phyloP scores from a whole-genome alignment of 192 early-diverging fungal genomes.

The Coemansia sp. region DNA sequence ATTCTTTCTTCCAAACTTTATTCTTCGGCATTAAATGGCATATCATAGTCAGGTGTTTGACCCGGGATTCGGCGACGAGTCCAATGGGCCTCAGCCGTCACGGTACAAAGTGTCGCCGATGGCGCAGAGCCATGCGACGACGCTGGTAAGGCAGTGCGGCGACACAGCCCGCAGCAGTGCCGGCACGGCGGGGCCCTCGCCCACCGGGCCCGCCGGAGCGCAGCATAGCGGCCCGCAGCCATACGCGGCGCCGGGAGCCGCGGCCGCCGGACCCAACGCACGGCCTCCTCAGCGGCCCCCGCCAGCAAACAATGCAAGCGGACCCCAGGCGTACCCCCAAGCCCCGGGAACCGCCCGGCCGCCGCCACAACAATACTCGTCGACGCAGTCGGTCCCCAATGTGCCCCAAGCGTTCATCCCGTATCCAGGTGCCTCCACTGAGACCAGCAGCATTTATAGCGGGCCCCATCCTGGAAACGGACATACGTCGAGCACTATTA shows the following conservation, averaged over 20 bases:
- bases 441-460: constrained; percentile 11
- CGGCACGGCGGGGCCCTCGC: neutral
- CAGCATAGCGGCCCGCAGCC: constrained; percentile 16
- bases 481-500: constrained; percentile 3
- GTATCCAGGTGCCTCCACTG: constrained; percentile 6
- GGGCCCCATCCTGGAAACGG: constrained; percentile 9
- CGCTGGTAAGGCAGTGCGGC: neutral
- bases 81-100: constrained; percentile 18
- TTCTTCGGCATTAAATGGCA: neutral
- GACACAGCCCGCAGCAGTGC: constrained; percentile 6
- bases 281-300: constrained; percentile 5
- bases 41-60: constrained; percentile 1
- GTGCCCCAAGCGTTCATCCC: constrained; percentile 3
- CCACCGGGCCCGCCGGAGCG: neutral
- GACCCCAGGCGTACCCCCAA: constrained; percentile 2
- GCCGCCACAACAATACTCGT: neutral
- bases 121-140: neutral
- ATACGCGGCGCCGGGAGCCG: constrained; percentile 1
- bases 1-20: neutral
- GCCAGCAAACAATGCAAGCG: constrained; percentile 7
- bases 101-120: constrained; percentile 5
- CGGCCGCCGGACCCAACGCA: neutral
- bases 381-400: constrained; percentile 2
- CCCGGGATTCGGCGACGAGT: constrained; percentile 4
- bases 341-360: neutral